Percentiles rank a stretch among this genome's conserved stretches.
Evolutionary conservation across 805 yeast genomes (phyloP).

Genomic region (Scheffersomyces spartinae): DNA sequence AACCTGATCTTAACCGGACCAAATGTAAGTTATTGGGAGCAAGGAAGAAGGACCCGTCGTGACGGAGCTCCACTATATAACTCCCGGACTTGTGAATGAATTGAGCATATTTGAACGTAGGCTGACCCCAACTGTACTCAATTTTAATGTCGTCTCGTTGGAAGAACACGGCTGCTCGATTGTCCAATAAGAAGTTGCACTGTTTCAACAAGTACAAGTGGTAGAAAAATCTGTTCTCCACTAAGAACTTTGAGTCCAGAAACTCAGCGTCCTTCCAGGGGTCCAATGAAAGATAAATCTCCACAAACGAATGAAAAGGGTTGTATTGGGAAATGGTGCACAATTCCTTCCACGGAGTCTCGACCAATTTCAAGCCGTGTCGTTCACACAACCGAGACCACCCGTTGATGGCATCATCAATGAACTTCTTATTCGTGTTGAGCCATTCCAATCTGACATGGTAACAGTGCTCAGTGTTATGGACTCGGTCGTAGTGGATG

Average conservation of each 20-base stretch:
- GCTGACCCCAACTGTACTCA: conserved; percentile 84
- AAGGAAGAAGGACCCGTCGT: conserved; percentile 63
- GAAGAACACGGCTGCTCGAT: conserved; percentile 59
- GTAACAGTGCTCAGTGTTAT: conserved; percentile 90
- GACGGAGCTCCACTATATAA: conserved; percentile 77
- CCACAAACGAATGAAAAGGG: conserved; percentile 83
- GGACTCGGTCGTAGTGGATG: conserved; percentile 85
- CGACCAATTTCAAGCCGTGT: conserved; percentile 57
- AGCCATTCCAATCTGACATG: conserved; percentile 91
- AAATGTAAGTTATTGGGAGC: conserved; percentile 84
- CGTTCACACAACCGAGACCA: conserved; percentile 81
- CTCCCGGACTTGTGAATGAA: conserved; percentile 85
- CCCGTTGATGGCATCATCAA: conserved; percentile 64
- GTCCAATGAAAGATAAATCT: conserved; percentile 49
- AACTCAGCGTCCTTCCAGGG: conserved; percentile 63
- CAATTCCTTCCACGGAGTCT: conserved; percentile 84
- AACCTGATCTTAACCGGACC: conserved; percentile 19
- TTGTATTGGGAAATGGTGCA: conserved; percentile 64
- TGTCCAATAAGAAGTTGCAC: conserved; percentile 72
- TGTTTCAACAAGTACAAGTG: conserved; percentile 62
- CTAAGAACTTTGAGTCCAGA: conserved; percentile 25
- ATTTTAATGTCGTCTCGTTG: conserved; percentile 49
- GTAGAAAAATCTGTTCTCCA: conserved; percentile 54
- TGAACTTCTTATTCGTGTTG: conserved; percentile 73
- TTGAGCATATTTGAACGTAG: conserved; percentile 72